These are phyloP conservation scores for Brassica hybrid DNA, from an alignment of 441 rosid species.

Conservation along the genomic window DNA sequence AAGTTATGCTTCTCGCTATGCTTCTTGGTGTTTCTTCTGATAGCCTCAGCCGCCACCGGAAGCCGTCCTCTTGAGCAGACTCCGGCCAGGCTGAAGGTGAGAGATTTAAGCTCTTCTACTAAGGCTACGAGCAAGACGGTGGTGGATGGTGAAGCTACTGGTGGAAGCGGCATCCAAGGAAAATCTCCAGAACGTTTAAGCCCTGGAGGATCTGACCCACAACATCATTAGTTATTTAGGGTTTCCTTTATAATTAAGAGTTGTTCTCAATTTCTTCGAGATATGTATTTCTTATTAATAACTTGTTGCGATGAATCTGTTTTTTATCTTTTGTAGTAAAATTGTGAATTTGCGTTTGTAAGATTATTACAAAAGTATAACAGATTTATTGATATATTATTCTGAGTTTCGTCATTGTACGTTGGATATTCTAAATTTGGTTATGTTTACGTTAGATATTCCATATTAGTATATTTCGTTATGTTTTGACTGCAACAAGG, in stretches of 20 bases:
- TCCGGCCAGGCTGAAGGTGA: conserved; percentile 27
- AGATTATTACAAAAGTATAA: conserved; percentile 23
- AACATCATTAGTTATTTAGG: conserved; percentile 49
- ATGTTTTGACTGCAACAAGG: not conserved
- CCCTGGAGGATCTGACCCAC: conserved; percentile 73
- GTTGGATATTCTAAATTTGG: no score
- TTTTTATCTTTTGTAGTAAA: conserved; percentile 20
- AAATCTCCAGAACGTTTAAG: conserved; percentile 44
- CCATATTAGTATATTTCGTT: no score
- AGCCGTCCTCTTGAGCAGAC: conserved; percentile 39
- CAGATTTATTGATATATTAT: conserved; percentile 8
- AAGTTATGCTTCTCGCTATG: conserved; percentile 28
- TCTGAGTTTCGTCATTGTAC: conserved; percentile 3
- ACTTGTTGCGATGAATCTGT: conserved; percentile 28
- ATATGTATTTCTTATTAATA: conserved; percentile 33
- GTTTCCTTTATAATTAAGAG: conserved; percentile 31
- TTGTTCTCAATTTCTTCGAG: conserved; percentile 30
- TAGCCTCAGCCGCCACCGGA: conserved; percentile 15
- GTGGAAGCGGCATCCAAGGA: conserved; percentile 22
- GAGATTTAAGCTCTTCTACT: conserved; percentile 35
- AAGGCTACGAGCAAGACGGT: conserved; percentile 24
- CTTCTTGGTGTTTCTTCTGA: conserved; percentile 37
- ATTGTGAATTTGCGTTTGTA: conserved; percentile 22
- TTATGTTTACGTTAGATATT: not conserved
- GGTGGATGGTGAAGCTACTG: conserved; percentile 15